Evolutionary conservation across 768 basidiomycete species (phyloP).

Genomic region (Pulveroboletus sp.): DNA sequence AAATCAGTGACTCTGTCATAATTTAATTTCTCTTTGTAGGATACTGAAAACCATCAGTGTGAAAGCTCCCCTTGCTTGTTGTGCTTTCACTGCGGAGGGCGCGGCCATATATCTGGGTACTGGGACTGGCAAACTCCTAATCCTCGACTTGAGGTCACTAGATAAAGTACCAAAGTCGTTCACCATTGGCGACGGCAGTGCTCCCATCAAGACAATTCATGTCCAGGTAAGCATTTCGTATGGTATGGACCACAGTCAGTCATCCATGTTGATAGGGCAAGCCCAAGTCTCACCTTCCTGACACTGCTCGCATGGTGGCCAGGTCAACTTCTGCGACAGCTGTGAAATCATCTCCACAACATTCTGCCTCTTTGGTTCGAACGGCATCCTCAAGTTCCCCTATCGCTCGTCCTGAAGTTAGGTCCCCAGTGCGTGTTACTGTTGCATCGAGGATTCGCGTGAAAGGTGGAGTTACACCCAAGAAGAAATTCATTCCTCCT

Average conservation of each 20-base stretch:
- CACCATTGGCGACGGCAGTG: conserved; percentile 43
- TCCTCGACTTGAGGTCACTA: conserved; percentile 58
- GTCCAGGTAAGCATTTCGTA: conserved; percentile 46
- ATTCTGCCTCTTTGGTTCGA: conserved; percentile 8
- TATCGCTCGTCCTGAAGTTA: conserved; percentile 3
- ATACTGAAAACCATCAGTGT: conserved; percentile 55
- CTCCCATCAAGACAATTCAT: conserved; percentile 47
- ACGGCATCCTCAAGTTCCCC: conserved; percentile 1
- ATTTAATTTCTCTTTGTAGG: conserved; percentile 30
- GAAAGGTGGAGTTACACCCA: conserved; percentile 19
- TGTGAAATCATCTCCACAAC: conserved; percentile 9
- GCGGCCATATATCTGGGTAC: conserved; percentile 64
- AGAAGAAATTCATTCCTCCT: conserved; percentile 21
- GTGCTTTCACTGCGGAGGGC: conserved; percentile 66
- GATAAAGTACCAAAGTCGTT: conserved; percentile 61
- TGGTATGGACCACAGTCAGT: background rate
- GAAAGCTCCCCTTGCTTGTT: conserved; percentile 51
- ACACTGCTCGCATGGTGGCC: conserved; percentile 3
- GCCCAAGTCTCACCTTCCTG: conserved; percentile 10
- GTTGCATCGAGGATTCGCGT: conserved; percentile 18
- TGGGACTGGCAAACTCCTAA: conserved; percentile 54
- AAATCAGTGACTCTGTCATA: background rate
- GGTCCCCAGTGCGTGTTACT: conserved; percentile 19
- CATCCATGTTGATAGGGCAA: conserved; percentile 11
- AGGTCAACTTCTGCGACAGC: conserved; percentile 8